Conservation (phyloP, 1,284 basidiomycete species). For the Ustilago vetiveriae region DNA sequence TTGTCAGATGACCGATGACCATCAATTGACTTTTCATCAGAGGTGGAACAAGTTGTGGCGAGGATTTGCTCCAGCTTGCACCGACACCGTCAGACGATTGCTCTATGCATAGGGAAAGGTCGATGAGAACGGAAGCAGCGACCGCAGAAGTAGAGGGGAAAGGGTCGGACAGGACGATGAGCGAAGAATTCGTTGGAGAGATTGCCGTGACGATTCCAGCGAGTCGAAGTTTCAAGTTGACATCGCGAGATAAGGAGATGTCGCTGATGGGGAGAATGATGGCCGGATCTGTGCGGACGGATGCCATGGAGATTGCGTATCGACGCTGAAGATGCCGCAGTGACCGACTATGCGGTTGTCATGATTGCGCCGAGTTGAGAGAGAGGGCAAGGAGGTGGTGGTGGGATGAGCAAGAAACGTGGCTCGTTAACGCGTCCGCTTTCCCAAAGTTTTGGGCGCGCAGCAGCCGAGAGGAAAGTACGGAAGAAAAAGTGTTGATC, state of each 20-base stretch:
- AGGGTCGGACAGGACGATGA: slow-evolving; percentile 19
- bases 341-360: not conserved
- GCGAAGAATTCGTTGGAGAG: slow-evolving; percentile 4
- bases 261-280: slow-evolving; percentile 35
- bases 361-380: not conserved
- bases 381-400: not conserved
- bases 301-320: not conserved
- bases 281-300: slow-evolving; percentile 15
- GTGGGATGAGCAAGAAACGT: not conserved
- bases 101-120: slow-evolving; percentile 29
- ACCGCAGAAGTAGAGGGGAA: not conserved
- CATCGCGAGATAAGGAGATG: slow-evolving; percentile 17
- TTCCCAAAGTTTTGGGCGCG: too few relatives aligned
- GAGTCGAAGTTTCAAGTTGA: slow-evolving; percentile 20
- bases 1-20: slow-evolving; percentile 26
- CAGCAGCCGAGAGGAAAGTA: not conserved
- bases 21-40: slow-evolving; percentile 21
- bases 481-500: slow-evolving; percentile 7
- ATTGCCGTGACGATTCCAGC: slow-evolving; percentile 28
- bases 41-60: slow-evolving; percentile 3
- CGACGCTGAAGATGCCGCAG: too few relatives aligned
- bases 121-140: slow-evolving; percentile 13
- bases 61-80: not conserved
- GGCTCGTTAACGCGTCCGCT: slow-evolving; percentile 18
- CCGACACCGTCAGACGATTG: not conserved